Evolutionary conservation across 164 flowering plant genomes (phyloP).

Genomic region (Berberis vulgaris): DNA sequence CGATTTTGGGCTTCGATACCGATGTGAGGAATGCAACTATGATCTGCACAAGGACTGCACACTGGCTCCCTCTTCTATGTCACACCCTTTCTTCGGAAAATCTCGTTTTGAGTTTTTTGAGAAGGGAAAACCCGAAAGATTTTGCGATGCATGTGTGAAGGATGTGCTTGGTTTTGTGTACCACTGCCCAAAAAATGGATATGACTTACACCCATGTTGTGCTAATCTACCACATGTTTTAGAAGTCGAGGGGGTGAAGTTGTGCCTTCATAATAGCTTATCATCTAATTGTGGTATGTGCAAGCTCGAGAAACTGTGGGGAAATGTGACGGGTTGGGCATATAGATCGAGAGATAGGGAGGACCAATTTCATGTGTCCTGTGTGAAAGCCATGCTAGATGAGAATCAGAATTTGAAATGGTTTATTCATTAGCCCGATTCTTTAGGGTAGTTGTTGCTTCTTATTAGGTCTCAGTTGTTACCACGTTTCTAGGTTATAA

Average conservation of each 20-base stretch:
- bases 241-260: neutral
- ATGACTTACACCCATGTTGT: neutral
- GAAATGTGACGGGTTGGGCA: neutral
- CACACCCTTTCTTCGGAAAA: slow-evolving; percentile 15
- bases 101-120: slow-evolving; percentile 14
- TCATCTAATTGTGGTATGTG: neutral
- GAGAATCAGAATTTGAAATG: no score
- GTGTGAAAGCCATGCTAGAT: neutral
- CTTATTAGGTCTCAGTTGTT: no score
- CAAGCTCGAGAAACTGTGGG: no score
- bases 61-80: neutral
- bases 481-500: no score
- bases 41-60: slow-evolving; percentile 26
- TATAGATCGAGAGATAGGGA: neutral
- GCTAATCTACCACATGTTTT: neutral
- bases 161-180: neutral
- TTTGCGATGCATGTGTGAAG: neutral
- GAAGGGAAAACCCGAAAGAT: neutral
- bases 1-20: slow-evolving; percentile 21
- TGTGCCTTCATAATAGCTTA: neutral
- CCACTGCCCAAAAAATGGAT: neutral
- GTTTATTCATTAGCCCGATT: no score
- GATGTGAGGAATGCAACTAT: slow-evolving; percentile 17
- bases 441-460: no score
- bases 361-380: neutral